Percentiles rank a stretch among this genome's conserved stretches.
These are phyloP conservation scores for Ophiosphaerella korrae DNA, from an alignment of 2,329 filamentous ascomycete genomes.

Conservation along the genomic window DNA sequence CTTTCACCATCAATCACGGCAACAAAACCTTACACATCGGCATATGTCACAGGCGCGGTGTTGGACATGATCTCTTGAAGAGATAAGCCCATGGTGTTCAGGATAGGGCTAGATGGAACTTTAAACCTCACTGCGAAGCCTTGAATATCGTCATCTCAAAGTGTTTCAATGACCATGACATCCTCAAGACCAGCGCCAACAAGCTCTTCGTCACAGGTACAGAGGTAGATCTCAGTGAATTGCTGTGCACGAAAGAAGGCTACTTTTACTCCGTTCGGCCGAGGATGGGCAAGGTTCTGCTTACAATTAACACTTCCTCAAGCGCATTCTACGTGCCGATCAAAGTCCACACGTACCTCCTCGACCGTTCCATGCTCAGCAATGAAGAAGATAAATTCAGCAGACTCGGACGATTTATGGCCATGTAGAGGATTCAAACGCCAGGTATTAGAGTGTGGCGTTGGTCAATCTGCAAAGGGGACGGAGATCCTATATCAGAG, in stretches of 20 bases:
- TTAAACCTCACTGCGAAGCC: neutral
- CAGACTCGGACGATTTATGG: neutral
- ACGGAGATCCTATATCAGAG: too few relatives aligned
- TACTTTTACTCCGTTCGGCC: too few relatives aligned
- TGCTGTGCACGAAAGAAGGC: too few relatives aligned
- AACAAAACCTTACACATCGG: neutral
- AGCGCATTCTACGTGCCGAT: too few relatives aligned
- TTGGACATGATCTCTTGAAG: neutral
- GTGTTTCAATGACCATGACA: neutral
- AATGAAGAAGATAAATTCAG: neutral
- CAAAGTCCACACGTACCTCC: too few relatives aligned
- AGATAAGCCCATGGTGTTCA: neutral
- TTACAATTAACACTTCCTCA: too few relatives aligned
- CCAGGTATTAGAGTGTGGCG: too few relatives aligned
- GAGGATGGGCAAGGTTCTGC: too few relatives aligned
- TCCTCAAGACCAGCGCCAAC: too few relatives aligned
- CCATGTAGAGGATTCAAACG: neutral
- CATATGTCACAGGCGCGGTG: neutral
- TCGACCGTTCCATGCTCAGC: neutral
- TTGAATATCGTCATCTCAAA: slow-evolving; percentile 1
- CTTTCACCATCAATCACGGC: neutral
- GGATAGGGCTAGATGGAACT: neutral
- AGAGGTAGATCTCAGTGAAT: too few relatives aligned
- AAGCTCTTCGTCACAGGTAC: too few relatives aligned
- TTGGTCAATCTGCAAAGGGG: too few relatives aligned